Evolutionary conservation across 2,329 filamentous ascomycete genomes (phyloP).

Genomic region (Didymella segeticola): DNA sequence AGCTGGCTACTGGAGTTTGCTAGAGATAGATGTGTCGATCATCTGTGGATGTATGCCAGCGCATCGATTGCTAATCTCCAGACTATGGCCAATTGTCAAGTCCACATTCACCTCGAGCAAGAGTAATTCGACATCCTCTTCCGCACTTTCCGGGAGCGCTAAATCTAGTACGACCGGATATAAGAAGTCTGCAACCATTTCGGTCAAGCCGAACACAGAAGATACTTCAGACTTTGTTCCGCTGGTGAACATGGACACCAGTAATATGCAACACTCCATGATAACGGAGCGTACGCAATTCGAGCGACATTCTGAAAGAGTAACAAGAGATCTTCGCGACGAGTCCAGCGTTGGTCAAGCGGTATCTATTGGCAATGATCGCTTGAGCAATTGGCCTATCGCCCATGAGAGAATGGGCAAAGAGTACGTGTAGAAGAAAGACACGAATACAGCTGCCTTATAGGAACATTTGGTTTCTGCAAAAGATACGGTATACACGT

Average conservation of each 20-base stretch:
- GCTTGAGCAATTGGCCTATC: neutral
- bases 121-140: conserved; percentile 4
- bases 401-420: neutral
- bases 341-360: too few species aligned
- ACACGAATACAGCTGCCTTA: neutral
- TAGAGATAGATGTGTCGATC: conserved; percentile 44
- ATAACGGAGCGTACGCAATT: neutral
- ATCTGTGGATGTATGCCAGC: conserved; percentile 54
- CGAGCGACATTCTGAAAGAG: neutral
- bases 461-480: neutral
- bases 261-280: conserved; percentile 6
- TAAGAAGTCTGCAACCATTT: conserved; percentile 14
- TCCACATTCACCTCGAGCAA: conserved; percentile 20
- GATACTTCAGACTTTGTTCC: conserved; percentile 31
- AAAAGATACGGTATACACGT: neutral
- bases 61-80: conserved; percentile 23
- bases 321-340: neutral
- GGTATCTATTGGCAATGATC: neutral
- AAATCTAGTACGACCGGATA: neutral
- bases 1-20: conserved; percentile 50
- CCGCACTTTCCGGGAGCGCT: neutral
- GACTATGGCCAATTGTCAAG: conserved; percentile 23
- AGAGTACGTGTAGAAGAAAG: neutral
- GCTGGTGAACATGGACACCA: conserved; percentile 28
- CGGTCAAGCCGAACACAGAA: conserved; percentile 24